A percentile compares a stretch with the other conserved stretches of the same genome.
Conservation (phyloP, 129 eudicot species). For the Lonicera japonica region DNA sequence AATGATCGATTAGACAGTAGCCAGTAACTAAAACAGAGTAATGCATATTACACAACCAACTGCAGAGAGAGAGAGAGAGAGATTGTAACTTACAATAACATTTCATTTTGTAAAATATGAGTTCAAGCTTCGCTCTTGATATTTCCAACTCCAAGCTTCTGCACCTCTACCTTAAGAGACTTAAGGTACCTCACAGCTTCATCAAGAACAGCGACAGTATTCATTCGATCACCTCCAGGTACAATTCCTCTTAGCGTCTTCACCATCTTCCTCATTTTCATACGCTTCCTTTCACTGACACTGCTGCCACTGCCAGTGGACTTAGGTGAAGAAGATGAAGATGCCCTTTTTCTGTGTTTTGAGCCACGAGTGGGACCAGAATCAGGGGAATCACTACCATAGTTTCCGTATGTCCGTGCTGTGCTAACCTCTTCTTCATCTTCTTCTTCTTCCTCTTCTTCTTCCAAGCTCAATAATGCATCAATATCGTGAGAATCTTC, state of each 20-base stretch:
- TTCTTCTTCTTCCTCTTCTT: conserved; percentile 34
- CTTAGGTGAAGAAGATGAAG: conserved; percentile 21
- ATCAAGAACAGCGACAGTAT: conserved; percentile 59
- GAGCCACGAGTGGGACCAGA: conserved; percentile 34
- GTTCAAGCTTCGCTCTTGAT: conserved; percentile 15
- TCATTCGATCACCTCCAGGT: conserved; percentile 62
- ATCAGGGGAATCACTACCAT: conserved; percentile 40
- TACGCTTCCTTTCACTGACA: conserved; percentile 34
- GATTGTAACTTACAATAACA: too few relatives aligned
- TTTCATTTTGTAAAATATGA: background rate
- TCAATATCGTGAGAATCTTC: conserved; percentile 76
- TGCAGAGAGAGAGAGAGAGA: too few relatives aligned
- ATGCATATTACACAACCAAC: too few relatives aligned
- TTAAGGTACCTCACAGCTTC: conserved; percentile 75
- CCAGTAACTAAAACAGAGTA: too few relatives aligned
- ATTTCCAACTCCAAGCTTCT: conserved; percentile 51
- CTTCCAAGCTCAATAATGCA: conserved; percentile 56
- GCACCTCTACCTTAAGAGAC: conserved; percentile 58
- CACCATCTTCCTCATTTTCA: conserved; percentile 60
- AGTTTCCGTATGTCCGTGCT: conserved; percentile 39
- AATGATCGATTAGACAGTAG: too few relatives aligned
- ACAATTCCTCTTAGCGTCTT: conserved; percentile 51
- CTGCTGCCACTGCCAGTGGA: conserved; percentile 22
- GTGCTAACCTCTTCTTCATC: conserved; percentile 74
- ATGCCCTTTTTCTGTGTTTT: conserved; percentile 24